Conservation (phyloP, 495 filamentous ascomycete genomes). For the Aspergillus steynii region DNA sequence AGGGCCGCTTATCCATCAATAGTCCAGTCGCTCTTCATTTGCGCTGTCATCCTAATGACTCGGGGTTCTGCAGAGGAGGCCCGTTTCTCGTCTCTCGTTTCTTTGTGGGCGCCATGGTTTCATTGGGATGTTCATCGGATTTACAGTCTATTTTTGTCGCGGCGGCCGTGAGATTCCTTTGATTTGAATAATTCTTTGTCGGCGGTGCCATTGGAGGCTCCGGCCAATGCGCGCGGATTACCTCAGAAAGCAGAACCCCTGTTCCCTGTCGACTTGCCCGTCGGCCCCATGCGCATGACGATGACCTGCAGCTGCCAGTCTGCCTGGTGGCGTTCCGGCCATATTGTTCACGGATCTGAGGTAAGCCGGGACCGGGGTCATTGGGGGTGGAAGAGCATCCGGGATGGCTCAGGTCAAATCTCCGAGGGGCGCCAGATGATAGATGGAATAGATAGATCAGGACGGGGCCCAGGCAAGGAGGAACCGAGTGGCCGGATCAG, state of each 20-base stretch:
- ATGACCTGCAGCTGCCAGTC: not conserved
- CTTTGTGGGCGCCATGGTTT: not conserved
- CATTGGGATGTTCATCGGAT: not conserved
- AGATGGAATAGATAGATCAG: constrained; percentile 22
- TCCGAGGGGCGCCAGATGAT: constrained; percentile 16
- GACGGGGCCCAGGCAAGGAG: not conserved
- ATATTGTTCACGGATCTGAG: not conserved
- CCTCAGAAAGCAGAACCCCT: not conserved
- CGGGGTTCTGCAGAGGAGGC: not conserved
- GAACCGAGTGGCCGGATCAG: not conserved
- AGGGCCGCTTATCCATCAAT: not conserved
- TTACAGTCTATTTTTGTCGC: not conserved
- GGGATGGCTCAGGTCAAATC: constrained; percentile 10
- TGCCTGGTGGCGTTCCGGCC: not conserved
- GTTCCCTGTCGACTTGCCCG: not conserved
- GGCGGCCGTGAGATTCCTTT: not conserved
- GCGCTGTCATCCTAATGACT: not conserved
- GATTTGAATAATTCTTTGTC: not conserved
- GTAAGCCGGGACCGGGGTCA: not conserved
- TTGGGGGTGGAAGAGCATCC: not conserved
- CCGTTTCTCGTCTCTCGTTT: not conserved
- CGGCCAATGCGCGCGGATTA: too few species aligned
- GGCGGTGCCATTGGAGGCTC: too few species aligned
- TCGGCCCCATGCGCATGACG: not conserved
- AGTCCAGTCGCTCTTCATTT: not conserved